Evolutionary conservation across 1,139 yeast species (phyloP), one percentile per base, ranked within the genome.

Genomic region (Protomyces macrosporus): DNA sequence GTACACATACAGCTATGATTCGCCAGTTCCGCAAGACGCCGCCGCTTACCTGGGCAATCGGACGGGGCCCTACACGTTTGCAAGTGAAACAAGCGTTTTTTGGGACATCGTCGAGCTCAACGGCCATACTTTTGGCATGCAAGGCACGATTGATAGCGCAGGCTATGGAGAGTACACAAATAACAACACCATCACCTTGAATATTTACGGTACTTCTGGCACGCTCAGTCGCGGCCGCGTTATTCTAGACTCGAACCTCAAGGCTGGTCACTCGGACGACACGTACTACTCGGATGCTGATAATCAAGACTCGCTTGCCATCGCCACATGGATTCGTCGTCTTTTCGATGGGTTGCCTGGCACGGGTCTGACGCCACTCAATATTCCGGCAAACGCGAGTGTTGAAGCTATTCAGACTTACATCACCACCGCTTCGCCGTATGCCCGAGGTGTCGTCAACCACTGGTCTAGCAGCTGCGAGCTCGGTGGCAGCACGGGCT

Each of bases 31-130:
- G 30, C n/a, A 16, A 30, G 58, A 54, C n/a, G 58, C 50, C 30
- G 37, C 35, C 12, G 30, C 9, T 12, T 54, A 54, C 30, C 52
- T 54, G 3, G 14, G 10, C 10, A 37, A 37, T n/a, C 53, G 58
- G n/a, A 14, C 37, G 16, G 58, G 58, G 7, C 58, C 58, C 6
- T 54, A 54, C 51, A 45, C 58, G 10, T 54, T 40, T 40, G 51
- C 58, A 12, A 30, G 45, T 10, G 58, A 54, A 23, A 54, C 58
- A 7, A 14, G 23, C 12, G 58, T 54, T 7, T 54, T 54, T 32
- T 54, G 35, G 39, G 40, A 35, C 14, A 4, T 10, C 6, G 36
- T 54, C 23, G 42, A 30, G 36, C 33, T 37, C 35, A 39, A 45
- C 32, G 58, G 51, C 16, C 42, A 35, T 6, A 33, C 32, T 3